These are phyloP conservation scores for Mesembryanthemum crystallinum DNA, from an alignment of 148 eudicot genomes.

Conservation along the genomic window DNA sequence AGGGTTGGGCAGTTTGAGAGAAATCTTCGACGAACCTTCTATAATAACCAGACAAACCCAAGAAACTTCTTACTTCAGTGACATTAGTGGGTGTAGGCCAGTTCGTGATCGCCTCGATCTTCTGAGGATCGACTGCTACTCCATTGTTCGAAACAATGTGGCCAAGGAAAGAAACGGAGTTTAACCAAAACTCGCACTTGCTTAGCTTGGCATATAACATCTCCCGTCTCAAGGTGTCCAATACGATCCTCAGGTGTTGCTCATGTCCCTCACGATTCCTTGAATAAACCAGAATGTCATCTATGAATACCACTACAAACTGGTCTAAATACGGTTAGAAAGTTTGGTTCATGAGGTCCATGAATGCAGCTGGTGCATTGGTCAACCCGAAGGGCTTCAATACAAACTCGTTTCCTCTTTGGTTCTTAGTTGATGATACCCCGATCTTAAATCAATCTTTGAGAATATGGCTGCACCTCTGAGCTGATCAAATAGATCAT, in stretches of 20 bases:
- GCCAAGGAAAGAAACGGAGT: background rate
- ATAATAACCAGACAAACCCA: constrained; percentile 1
- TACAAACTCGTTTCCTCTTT: background rate
- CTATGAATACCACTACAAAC: no score
- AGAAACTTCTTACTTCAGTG: constrained; percentile 10
- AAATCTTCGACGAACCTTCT: background rate
- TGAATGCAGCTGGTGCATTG: background rate
- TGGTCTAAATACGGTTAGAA: no score
- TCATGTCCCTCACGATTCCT: background rate
- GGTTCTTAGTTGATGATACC: background rate
- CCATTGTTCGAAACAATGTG: constrained; percentile 14
- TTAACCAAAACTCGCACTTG: constrained; percentile 5
- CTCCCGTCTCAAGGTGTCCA: background rate
- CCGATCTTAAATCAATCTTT: no score
- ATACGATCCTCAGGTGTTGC: background rate
- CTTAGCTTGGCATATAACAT: background rate
- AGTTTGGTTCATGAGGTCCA: no score
- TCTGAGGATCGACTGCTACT: background rate
- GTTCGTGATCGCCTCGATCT: background rate
- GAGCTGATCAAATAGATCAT: no score
- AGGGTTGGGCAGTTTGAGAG: background rate
- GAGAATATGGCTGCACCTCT: no score
- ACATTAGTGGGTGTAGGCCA: constrained; percentile 12
- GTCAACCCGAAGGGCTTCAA: background rate
- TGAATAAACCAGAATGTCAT: no score